Conservation (phyloP, 108 stramenopile genomes). For the Nannochloropsis granulata region DNA sequence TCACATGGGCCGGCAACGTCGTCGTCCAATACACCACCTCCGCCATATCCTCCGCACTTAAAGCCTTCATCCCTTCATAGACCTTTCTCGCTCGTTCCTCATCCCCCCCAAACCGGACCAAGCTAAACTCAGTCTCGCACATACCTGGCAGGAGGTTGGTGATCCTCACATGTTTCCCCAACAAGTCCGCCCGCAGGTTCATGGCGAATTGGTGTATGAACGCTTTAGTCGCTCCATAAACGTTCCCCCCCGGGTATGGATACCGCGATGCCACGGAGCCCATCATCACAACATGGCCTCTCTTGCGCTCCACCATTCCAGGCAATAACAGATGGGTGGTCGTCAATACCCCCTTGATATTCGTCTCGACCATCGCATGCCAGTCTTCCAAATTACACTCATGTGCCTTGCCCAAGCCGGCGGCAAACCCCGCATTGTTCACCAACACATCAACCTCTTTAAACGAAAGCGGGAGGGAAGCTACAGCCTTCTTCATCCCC, state of each 20-base stretch:
- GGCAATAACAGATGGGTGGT: not conserved
- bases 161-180: not conserved
- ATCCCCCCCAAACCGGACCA: not conserved
- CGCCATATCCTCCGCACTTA: not conserved
- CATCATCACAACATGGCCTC: not conserved
- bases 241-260: not conserved
- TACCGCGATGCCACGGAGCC: not conserved
- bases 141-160: not conserved
- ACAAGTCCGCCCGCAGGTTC: not conserved
- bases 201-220: not conserved
- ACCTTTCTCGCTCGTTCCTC: not conserved
- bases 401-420: not conserved
- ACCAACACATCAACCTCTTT: not conserved
- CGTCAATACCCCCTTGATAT: not conserved
- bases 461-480: not conserved
- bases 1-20: not conserved
- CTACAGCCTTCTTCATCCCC: not conserved
- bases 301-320: not conserved
- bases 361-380: not conserved
- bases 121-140: not conserved
- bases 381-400: not conserved
- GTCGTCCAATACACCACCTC: not conserved
- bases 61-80: not conserved
- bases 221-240: not conserved
- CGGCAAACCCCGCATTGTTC: not conserved